Evolutionary conservation across 2,329 filamentous ascomycete genomes (phyloP).

Genomic region (Ceratocystis cubensis): DNA sequence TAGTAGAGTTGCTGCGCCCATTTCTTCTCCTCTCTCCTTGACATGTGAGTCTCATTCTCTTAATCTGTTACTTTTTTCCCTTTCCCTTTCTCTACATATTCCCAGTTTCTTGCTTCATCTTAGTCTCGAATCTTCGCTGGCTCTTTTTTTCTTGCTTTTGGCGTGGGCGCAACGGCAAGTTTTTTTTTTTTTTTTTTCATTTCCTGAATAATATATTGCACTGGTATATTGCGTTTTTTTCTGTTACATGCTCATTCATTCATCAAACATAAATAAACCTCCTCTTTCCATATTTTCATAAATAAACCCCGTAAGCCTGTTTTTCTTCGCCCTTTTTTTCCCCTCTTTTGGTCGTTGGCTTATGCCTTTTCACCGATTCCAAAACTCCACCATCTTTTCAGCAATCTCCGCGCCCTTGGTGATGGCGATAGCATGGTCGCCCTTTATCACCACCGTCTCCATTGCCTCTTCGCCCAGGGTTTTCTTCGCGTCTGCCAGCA

Average conservation of each 20-base stretch:
- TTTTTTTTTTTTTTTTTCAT: neutral
- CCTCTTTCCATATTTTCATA: neutral
- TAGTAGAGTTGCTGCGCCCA: neutral
- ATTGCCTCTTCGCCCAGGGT: slow-evolving; percentile 46
- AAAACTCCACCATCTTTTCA: slow-evolving; percentile 24
- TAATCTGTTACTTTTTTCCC: neutral
- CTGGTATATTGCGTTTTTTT: slow-evolving; percentile 10
- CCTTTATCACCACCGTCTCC: slow-evolving; percentile 44
- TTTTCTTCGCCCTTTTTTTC: neutral
- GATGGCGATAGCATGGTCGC: slow-evolving; percentile 59
- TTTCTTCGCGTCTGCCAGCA: slow-evolving; percentile 45
- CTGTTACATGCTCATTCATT: slow-evolving; percentile 18
- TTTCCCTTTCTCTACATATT: neutral
- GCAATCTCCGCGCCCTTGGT: slow-evolving; percentile 47
- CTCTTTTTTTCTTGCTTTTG: neutral
- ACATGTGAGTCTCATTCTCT: neutral
- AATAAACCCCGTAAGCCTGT: neutral
- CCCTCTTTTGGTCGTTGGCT: neutral
- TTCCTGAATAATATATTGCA: slow-evolving; percentile 3
- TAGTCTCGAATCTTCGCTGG: neutral
- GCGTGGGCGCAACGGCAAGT: neutral
- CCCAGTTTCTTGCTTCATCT: neutral
- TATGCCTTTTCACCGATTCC: neutral
- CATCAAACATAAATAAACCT: slow-evolving; percentile 9
- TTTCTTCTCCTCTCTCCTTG: neutral